phyloP scores from a whole-genome alignment of 2,329 filamentous ascomycete genomes.

The Stenocarpella maydis region DNA sequence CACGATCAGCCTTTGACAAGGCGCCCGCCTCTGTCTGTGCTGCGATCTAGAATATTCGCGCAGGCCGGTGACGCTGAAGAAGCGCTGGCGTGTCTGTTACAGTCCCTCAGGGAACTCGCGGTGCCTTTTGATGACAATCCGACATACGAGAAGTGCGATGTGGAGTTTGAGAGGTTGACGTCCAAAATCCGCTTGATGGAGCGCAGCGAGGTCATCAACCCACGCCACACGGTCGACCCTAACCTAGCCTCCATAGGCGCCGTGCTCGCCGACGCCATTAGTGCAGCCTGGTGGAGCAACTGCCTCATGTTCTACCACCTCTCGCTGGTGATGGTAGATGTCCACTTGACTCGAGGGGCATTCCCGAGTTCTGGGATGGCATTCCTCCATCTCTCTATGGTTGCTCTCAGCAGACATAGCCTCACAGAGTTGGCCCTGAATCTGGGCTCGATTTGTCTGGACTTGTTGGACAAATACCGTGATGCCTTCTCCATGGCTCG shows the following conservation, averaged over 20 bases:
- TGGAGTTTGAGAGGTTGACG: conserved; percentile 72
- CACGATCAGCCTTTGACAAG: conserved; percentile 78
- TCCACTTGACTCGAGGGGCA: conserved; percentile 69
- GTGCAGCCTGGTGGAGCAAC: conserved; percentile 78
- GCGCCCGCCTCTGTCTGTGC: conserved; percentile 84
- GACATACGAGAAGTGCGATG: conserved; percentile 80
- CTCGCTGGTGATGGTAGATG: conserved; percentile 70
- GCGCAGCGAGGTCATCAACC: conserved; percentile 53
- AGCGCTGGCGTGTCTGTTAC: conserved; percentile 75
- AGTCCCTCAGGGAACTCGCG: conserved; percentile 75
- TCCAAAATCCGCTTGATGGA: conserved; percentile 67
- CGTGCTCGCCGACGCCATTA: conserved; percentile 74
- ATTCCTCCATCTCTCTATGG: conserved; percentile 73
- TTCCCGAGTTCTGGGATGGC: conserved; percentile 75
- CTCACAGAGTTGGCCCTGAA: conserved; percentile 74
- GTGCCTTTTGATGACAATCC: conserved; percentile 71
- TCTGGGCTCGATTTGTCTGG: conserved; percentile 68
- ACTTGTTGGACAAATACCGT: conserved; percentile 69
- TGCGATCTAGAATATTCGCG: conserved; percentile 81
- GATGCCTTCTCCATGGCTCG: conserved; percentile 73
- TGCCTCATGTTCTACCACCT: conserved; percentile 76
- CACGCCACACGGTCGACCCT: conserved; percentile 56
- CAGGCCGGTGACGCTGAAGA: conserved; percentile 75
- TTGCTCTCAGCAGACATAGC: conserved; percentile 74
- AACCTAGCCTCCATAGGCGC: conserved; percentile 71